Evolutionary conservation across 2,329 filamentous ascomycete species (phyloP).

Genomic region (Torrubiella hemipterigena): DNA sequence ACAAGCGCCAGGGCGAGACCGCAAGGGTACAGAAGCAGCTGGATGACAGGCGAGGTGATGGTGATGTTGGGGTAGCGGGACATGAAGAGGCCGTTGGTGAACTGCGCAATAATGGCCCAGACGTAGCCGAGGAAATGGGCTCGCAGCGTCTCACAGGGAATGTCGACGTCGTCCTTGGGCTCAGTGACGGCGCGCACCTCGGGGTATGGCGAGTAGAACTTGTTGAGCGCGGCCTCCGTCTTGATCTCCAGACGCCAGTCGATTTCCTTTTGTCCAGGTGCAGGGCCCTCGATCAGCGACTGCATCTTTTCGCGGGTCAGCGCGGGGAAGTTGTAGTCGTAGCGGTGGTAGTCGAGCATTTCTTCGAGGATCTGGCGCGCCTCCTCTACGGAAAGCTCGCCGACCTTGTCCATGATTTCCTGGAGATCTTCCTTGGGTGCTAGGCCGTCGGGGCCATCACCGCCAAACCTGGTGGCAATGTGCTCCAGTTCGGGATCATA

Average conservation of each 20-base stretch:
- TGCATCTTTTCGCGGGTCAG: slow-evolving; percentile 10
- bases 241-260: slow-evolving; percentile 4
- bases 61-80: slow-evolving; percentile 31
- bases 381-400: slow-evolving; percentile 10
- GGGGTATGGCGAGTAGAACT: slow-evolving; percentile 4
- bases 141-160: slow-evolving; percentile 22
- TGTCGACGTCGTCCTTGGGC: slow-evolving; percentile 3
- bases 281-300: slow-evolving; percentile 8
- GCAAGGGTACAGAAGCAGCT: slow-evolving; percentile 30
- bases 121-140: slow-evolving; percentile 31
- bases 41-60: slow-evolving; percentile 31
- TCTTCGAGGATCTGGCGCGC: slow-evolving; percentile 9
- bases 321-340: slow-evolving; percentile 13
- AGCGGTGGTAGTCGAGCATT: slow-evolving; percentile 11
- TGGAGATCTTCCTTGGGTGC: slow-evolving; percentile 12
- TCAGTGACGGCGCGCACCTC: slow-evolving; percentile 5
- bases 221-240: slow-evolving; percentile 4
- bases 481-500: slow-evolving; percentile 1
- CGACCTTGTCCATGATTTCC: slow-evolving; percentile 11
- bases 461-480: slow-evolving; percentile 3
- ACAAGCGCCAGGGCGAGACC: slow-evolving; percentile 25
- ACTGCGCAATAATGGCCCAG: slow-evolving; percentile 31
- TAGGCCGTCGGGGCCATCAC: slow-evolving; percentile 7
- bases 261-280: slow-evolving; percentile 7
- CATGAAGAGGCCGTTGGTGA: slow-evolving; percentile 33